Evolutionary conservation across 23 red algal genomes (phyloP).

Genomic region (Gracilariopsis chorda): DNA sequence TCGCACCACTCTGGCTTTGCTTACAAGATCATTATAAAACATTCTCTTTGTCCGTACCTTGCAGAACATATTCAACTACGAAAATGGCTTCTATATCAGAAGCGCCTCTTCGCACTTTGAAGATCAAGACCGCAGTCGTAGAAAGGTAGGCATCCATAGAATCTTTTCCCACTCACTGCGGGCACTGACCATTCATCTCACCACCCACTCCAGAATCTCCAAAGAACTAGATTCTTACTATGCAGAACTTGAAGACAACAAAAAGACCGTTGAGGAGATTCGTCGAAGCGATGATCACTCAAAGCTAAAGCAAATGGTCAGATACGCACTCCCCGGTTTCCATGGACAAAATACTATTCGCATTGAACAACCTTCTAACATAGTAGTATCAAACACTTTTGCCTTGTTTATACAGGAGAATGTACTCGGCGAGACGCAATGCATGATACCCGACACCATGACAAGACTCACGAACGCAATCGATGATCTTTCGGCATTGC

Average conservation of each 20-base stretch:
- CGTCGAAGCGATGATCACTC: conserved; percentile 41
- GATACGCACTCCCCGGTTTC: neutral
- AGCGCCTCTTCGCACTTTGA: neutral
- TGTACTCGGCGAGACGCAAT: conserved; percentile 43
- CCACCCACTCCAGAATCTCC: conserved; percentile 2
- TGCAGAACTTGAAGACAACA: conserved; percentile 36
- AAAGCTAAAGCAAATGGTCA: conserved; percentile 54
- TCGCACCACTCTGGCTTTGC: no score
- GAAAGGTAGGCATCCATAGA: conserved; percentile 1
- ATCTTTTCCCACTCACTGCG: neutral
- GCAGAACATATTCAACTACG: no score
- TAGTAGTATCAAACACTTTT: neutral
- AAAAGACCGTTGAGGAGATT: conserved; percentile 16
- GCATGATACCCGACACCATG: conserved; percentile 53
- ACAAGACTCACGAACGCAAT: conserved; percentile 29
- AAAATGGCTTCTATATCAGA: neutral
- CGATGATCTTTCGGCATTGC: conserved; percentile 39
- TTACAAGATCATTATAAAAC: no score
- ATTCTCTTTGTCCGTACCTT: no score
- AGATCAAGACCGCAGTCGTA: conserved; percentile 56
- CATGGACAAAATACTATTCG: neutral
- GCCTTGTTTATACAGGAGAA: neutral
- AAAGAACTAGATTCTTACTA: conserved; percentile 52
- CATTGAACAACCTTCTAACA: neutral
- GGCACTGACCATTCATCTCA: neutral